Conservation (phyloP, 1,284 basidiomycete genomes). For the Macrocystidia cucumis region DNA sequence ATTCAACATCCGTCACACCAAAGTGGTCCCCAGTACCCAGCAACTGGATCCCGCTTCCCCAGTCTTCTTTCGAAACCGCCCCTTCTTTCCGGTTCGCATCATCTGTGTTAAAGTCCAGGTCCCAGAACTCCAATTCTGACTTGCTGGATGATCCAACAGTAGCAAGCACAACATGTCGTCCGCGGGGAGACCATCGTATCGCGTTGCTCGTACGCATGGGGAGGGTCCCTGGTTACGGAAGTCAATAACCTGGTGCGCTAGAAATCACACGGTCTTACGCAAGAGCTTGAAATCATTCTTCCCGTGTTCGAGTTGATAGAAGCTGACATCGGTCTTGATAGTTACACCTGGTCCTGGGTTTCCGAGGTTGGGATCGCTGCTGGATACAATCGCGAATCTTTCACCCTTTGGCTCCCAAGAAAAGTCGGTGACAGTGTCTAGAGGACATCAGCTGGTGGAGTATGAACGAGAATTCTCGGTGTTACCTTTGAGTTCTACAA, state of each 20-base stretch:
- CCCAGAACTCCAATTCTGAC: constrained; percentile 99
- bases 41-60: constrained; percentile 84
- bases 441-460: constrained; percentile 6
- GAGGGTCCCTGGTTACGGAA: constrained; percentile 53
- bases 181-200: constrained; percentile 95
- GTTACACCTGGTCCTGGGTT: constrained; percentile 86
- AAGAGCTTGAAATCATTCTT: constrained; percentile 96
- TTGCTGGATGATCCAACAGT: constrained; percentile 94
- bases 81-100: constrained; percentile 59
- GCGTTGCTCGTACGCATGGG: constrained; percentile 89
- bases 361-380: constrained; percentile 89
- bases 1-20: constrained; percentile 96
- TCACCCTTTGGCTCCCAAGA: constrained; percentile 98
- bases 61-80: constrained; percentile 60
- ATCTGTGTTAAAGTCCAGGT: constrained; percentile 86
- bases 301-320: constrained; percentile 89
- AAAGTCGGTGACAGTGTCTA: constrained; percentile 94
- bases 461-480: constrained; percentile 10
- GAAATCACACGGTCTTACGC: constrained; percentile 39
- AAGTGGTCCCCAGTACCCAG: constrained; percentile 94
- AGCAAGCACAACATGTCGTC: constrained; percentile 92
- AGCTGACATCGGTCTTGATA: constrained; percentile 94
- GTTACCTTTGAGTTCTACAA: constrained; percentile 93
- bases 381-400: constrained; percentile 94
- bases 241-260: constrained; percentile 7